phyloP scores from a whole-genome alignment of 2,329 filamentous ascomycete species.

The Ophiobolus disseminans region DNA sequence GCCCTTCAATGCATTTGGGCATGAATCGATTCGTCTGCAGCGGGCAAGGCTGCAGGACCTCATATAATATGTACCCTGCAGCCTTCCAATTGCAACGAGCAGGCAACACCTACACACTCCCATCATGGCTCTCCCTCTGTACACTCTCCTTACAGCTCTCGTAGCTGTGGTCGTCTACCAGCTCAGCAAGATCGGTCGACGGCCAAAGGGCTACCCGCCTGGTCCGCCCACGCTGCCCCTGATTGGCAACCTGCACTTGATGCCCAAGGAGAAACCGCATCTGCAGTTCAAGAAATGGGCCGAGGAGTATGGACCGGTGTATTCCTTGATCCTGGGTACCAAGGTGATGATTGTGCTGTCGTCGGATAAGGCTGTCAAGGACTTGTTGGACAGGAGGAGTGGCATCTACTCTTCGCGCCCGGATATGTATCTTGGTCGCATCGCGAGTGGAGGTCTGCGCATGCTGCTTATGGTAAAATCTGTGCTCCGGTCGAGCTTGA shows the following conservation, averaged over 20 bases:
- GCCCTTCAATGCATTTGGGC: too few species aligned
- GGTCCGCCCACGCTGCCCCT: conserved; percentile 61
- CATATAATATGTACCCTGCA: background rate
- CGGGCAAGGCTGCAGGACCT: background rate
- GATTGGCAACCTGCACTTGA: conserved; percentile 60
- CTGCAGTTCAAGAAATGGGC: conserved; percentile 62
- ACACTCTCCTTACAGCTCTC: background rate
- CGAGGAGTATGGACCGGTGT: conserved; percentile 59
- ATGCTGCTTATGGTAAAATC: conserved; percentile 21
- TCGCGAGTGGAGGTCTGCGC: conserved; percentile 14
- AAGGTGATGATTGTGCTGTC: conserved; percentile 58
- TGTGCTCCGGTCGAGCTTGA: background rate
- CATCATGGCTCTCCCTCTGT: conserved; percentile 9
- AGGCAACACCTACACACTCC: background rate
- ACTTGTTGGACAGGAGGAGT: conserved; percentile 60
- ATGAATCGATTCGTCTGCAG: too few species aligned
- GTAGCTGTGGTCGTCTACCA: conserved; percentile 7
- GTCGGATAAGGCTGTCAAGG: conserved; percentile 56
- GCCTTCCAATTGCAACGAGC: background rate
- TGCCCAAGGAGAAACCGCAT: conserved; percentile 53
- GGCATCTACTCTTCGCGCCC: conserved; percentile 59
- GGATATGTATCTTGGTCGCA: conserved; percentile 28
- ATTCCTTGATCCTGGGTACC: conserved; percentile 60
- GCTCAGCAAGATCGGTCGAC: conserved; percentile 21
- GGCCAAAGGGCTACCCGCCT: conserved; percentile 54